Conservation (phyloP, 2,329 filamentous ascomycete species). For the Colletotrichum phormii region DNA sequence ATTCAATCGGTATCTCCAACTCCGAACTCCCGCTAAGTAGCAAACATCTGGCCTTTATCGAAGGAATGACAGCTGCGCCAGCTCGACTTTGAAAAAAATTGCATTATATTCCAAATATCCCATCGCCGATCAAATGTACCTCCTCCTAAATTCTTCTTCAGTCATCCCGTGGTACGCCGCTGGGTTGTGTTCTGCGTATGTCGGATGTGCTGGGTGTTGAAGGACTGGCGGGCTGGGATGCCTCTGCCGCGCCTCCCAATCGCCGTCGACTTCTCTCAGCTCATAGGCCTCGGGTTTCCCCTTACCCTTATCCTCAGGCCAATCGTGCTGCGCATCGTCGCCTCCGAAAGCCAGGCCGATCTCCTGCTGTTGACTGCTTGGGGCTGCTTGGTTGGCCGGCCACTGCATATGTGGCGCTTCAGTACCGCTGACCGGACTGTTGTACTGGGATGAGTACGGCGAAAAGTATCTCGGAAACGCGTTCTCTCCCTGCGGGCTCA, state of each 20-base stretch:
- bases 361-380: slow-evolving; percentile 39
- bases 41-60: neutral
- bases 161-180: too few relatives aligned
- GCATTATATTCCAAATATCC: too few relatives aligned
- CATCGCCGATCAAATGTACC: too few relatives aligned
- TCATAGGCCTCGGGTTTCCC: too few relatives aligned
- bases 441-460: slow-evolving; percentile 68
- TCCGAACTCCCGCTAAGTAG: slow-evolving; percentile 35
- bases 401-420: slow-evolving; percentile 50
- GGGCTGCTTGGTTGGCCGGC: slow-evolving; percentile 45
- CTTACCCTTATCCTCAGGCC: too few relatives aligned
- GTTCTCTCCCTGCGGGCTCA: slow-evolving; percentile 55
- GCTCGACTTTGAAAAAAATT: too few relatives aligned
- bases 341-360: slow-evolving; percentile 58
- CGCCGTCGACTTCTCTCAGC: neutral
- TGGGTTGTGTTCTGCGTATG: too few relatives aligned
- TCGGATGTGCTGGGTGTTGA: too few relatives aligned
- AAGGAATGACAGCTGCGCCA: too few relatives aligned
- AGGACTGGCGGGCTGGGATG: too few relatives aligned
- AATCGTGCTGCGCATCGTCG: too few relatives aligned
- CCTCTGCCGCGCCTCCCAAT: slow-evolving; percentile 7
- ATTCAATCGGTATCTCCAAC: slow-evolving; percentile 7
- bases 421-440: slow-evolving; percentile 57
- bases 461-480: slow-evolving; percentile 63
- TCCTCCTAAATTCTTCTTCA: too few relatives aligned